Evolutionary conservation across 2,329 filamentous ascomycete species (phyloP).

Genomic region (Aureobasidium sp.): DNA sequence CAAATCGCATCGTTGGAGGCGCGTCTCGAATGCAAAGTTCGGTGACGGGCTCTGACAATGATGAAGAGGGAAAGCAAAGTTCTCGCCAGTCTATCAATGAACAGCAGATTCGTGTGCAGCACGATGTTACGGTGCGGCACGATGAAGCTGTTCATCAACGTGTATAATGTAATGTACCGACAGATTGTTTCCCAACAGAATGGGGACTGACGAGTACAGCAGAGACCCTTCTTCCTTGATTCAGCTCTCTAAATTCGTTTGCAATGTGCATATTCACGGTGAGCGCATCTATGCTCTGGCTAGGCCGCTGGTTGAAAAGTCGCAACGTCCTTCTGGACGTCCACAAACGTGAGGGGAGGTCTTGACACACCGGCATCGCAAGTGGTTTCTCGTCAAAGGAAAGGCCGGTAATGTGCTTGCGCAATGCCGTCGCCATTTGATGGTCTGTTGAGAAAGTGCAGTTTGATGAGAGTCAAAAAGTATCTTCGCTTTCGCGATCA

Average conservation of each 20-base stretch:
- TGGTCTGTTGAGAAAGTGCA: not conserved
- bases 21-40: not conserved
- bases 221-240: not conserved
- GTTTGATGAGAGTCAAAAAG: not conserved
- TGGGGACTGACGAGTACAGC: not conserved
- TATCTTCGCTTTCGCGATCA: not conserved
- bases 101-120: not conserved
- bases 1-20: not conserved
- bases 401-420: not conserved
- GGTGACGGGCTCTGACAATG: not conserved
- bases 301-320: not conserved
- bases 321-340: not conserved
- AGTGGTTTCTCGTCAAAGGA: no score
- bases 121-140: not conserved
- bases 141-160: not conserved
- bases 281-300: not conserved
- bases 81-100: not conserved
- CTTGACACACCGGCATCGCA: not conserved
- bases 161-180: not conserved
- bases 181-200: not conserved
- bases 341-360: not conserved
- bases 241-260: not conserved
- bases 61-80: not conserved
- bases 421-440: not conserved
- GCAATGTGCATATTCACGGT: not conserved